A percentile compares a stretch with the other conserved stretches of the same genome.
These are phyloP conservation scores for Neurospora crassa DNA, from an alignment of 2,329 filamentous ascomycete species.

Conservation along the genomic window DNA sequence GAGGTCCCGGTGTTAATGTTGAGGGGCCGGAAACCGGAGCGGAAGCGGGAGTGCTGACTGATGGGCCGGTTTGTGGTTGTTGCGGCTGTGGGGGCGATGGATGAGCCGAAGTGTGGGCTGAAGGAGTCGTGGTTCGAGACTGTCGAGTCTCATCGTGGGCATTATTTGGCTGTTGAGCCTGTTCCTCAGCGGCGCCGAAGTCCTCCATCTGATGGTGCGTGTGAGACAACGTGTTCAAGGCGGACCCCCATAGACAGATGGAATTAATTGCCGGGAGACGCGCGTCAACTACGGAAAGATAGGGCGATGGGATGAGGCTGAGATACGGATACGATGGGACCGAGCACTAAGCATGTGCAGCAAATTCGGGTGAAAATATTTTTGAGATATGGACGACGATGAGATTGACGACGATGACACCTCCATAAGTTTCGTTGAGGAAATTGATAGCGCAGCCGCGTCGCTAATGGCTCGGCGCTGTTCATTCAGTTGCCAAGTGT, in stretches of 20 bases:
- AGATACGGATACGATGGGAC: not conserved
- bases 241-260: not conserved
- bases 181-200: not conserved
- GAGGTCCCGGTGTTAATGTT: slow-evolving; percentile 5
- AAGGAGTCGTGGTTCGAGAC: not conserved
- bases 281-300: not conserved
- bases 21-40: not conserved
- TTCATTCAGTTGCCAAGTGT: not conserved
- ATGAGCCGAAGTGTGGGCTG: not conserved
- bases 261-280: not conserved
- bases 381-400: not conserved
- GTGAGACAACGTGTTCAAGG: not conserved
- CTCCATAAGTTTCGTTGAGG: not conserved
- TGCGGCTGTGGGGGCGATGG: slow-evolving; percentile 1
- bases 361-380: not conserved
- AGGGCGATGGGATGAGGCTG: not conserved
- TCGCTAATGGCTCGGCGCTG: not conserved
- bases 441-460: not conserved
- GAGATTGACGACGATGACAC: not conserved
- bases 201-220: not conserved
- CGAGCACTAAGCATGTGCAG: not conserved
- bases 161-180: not conserved
- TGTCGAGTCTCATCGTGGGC: not conserved
- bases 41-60: not conserved
- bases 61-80: not conserved